phyloP scores from a whole-genome alignment of 805 yeast genomes.

The Metschnikowia corniflorae region DNA sequence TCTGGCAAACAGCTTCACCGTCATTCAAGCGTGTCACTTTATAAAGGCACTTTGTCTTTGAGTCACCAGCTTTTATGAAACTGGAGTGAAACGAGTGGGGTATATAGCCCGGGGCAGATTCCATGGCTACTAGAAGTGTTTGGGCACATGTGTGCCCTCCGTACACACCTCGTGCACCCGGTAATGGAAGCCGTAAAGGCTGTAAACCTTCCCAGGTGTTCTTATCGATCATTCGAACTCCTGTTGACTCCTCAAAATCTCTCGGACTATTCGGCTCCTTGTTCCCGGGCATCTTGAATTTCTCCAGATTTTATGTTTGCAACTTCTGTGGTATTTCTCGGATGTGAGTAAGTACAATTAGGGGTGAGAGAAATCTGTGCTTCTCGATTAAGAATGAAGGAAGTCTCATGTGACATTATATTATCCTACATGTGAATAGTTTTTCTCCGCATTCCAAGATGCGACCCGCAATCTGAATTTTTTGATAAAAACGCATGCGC shows the following conservation, averaged over 20 bases:
- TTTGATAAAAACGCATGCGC: too few species aligned
- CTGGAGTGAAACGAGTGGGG: slow-evolving; percentile 64
- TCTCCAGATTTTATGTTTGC: too few species aligned
- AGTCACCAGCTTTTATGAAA: slow-evolving; percentile 54
- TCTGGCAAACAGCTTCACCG: slow-evolving; percentile 49
- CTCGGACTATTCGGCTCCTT: slow-evolving; percentile 2
- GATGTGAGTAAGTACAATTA: too few species aligned
- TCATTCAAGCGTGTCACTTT: slow-evolving; percentile 50
- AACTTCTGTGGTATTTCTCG: too few species aligned
- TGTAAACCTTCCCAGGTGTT: slow-evolving; percentile 29
- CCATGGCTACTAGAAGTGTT: slow-evolving; percentile 56
- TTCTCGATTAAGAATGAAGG: too few species aligned
- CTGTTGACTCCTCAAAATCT: slow-evolving; percentile 17
- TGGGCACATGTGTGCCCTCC: slow-evolving; percentile 72
- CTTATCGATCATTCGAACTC: slow-evolving; percentile 13
- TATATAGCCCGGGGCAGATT: slow-evolving; percentile 38
- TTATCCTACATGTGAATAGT: too few species aligned
- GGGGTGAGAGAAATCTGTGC: too few species aligned
- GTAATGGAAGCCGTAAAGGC: slow-evolving; percentile 33
- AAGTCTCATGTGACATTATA: too few species aligned
- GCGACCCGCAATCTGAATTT: too few species aligned
- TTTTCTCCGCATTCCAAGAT: too few species aligned
- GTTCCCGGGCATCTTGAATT: slow-evolving; percentile 8
- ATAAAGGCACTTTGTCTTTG: slow-evolving; percentile 45
- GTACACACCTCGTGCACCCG: slow-evolving; percentile 61